phyloP scores from a whole-genome alignment of 2,329 filamentous ascomycete species.

The Annulohypoxylon truncatum region DNA sequence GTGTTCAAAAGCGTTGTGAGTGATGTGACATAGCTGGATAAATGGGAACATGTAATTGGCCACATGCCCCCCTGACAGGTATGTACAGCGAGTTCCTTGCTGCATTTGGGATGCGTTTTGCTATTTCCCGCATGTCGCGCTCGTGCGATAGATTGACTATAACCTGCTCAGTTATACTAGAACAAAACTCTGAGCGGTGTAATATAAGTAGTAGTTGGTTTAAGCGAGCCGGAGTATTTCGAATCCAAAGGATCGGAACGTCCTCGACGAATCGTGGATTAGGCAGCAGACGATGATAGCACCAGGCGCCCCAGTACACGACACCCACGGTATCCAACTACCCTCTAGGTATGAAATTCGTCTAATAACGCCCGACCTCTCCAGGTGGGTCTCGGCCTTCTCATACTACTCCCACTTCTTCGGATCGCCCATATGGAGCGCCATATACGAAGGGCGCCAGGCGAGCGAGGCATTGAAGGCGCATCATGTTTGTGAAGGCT shows the following conservation, averaged over 20 bases:
- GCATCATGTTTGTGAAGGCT: constrained; percentile 26
- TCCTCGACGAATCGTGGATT: neutral
- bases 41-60: constrained; percentile 28
- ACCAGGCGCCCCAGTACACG: constrained; percentile 27
- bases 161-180: constrained; percentile 9
- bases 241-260: neutral
- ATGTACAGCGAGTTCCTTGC: constrained; percentile 30
- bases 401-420: constrained; percentile 31
- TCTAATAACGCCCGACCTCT: constrained; percentile 32
- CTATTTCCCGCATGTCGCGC: constrained; percentile 19
- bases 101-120: constrained; percentile 27
- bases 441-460: constrained; percentile 36
- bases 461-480: constrained; percentile 27
- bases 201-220: constrained; percentile 10
- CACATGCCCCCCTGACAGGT: constrained; percentile 13
- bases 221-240: neutral
- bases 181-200: neutral
- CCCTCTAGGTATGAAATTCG: constrained; percentile 41
- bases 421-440: constrained; percentile 33
- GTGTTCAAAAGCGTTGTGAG: constrained; percentile 30
- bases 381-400: constrained; percentile 32
- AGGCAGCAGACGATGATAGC: constrained; percentile 22
- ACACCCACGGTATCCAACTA: constrained; percentile 37
- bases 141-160: constrained; percentile 14
- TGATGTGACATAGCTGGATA: constrained; percentile 27